Percentiles rank a stretch among this genome's conserved stretches.
Evolutionary conservation across 768 basidiomycete species (phyloP).

Genomic region (Cystobasidium onofrii): DNA sequence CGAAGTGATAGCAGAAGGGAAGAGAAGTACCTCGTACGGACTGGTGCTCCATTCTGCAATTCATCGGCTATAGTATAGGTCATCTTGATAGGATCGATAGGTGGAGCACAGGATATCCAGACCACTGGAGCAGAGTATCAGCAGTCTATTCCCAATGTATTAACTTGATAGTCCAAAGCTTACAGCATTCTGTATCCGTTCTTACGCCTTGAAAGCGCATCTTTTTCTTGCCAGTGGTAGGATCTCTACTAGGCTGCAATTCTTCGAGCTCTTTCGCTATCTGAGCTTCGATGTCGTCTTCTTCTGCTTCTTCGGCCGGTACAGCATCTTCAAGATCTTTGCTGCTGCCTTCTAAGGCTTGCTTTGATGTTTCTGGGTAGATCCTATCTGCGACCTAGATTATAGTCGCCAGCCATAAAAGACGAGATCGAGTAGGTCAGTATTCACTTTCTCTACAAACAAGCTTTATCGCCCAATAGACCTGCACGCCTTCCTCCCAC

Average conservation of each 20-base stretch:
- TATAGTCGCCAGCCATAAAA: not conserved
- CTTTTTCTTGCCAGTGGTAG: not conserved
- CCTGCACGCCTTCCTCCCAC: too few relatives aligned
- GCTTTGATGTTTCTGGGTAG: constrained; percentile 12
- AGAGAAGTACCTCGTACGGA: not conserved
- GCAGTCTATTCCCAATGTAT: not conserved
- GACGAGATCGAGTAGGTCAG: not conserved
- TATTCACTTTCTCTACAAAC: not conserved
- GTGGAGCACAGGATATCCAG: constrained; percentile 14
- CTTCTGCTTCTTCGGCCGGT: not conserved
- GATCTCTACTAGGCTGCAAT: not conserved
- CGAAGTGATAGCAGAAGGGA: not conserved
- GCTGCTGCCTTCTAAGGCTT: not conserved
- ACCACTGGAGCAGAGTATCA: not conserved
- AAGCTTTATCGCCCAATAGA: too few relatives aligned
- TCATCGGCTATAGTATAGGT: constrained; percentile 18
- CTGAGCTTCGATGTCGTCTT: constrained; percentile 18
- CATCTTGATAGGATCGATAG: constrained; percentile 20
- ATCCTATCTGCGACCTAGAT: constrained; percentile 4
- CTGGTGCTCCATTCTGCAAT: constrained; percentile 10
- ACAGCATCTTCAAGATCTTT: not conserved
- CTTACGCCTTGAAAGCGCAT: constrained; percentile 18
- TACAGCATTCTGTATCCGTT: constrained; percentile 23
- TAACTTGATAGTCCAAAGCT: not conserved
- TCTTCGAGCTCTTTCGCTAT: constrained; percentile 33